These are phyloP conservation scores for Daucus carota DNA, from an alignment of 129 eudicot species.

Conservation along the genomic window DNA sequence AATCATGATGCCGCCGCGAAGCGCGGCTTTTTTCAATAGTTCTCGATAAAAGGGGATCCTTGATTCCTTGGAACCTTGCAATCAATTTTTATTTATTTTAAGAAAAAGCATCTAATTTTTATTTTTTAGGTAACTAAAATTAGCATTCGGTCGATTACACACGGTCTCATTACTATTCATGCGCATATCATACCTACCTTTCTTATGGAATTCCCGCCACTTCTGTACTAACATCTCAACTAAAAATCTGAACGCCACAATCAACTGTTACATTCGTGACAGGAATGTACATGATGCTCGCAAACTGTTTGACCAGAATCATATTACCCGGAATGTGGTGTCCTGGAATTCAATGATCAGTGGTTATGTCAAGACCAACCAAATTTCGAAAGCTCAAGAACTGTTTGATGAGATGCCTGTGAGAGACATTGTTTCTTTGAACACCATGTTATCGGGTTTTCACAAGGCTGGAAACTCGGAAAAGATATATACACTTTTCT, in stretches of 20 bases:
- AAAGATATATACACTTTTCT: conserved; percentile 22
- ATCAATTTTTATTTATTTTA: too few species aligned
- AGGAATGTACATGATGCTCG: conserved; percentile 45
- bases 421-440: conserved; percentile 78
- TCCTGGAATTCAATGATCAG: conserved; percentile 62
- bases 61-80: too few species aligned
- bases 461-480: conserved; percentile 26
- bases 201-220: conserved; percentile 14
- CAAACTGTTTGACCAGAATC: conserved; percentile 46
- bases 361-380: conserved; percentile 37
- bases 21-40: too few species aligned
- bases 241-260: conserved; percentile 24
- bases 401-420: conserved; percentile 68
- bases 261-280: conserved; percentile 29
- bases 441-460: conserved; percentile 55
- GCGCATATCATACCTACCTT: not conserved
- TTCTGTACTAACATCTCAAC: conserved; percentile 26
- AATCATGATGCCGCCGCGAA: too few species aligned
- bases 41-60: too few species aligned
- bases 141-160: not conserved
- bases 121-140: too few species aligned
- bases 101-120: too few species aligned
- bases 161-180: not conserved
- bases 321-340: conserved; percentile 25
- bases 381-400: conserved; percentile 39